Percentiles rank a stretch among this genome's conserved stretches.
These are phyloP conservation scores for Sugiyamaella sp. DNA, from an alignment of 1,139 yeast species.

Conservation along the genomic window DNA sequence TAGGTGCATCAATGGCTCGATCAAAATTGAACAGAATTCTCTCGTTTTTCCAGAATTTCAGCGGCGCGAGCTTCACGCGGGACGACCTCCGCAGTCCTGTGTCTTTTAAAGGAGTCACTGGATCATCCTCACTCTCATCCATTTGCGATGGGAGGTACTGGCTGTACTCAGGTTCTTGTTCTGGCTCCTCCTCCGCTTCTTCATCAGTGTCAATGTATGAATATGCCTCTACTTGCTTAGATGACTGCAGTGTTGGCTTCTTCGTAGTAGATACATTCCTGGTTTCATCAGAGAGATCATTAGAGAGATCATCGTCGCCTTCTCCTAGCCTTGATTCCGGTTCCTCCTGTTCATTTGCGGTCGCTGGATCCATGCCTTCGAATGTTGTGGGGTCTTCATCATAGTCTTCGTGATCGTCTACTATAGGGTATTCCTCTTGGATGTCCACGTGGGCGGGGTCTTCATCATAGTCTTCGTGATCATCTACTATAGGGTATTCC, in stretches of 20 bases:
- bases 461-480: not conserved
- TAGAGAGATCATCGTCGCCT: too few relatives aligned
- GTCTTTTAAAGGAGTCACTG: conserved; percentile 1
- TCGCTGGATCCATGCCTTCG: too few relatives aligned
- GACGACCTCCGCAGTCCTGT: conserved; percentile 52
- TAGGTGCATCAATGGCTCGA: conserved; percentile 39
- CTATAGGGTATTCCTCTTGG: not conserved
- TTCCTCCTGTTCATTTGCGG: too few relatives aligned
- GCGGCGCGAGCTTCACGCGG: conserved; percentile 68
- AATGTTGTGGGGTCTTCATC: too few relatives aligned
- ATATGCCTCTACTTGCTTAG: not conserved
- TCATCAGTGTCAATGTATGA: conserved; percentile 8
- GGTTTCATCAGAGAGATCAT: not conserved
- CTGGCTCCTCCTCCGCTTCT: conserved; percentile 17
- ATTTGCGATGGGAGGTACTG: conserved; percentile 6
- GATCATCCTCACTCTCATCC: not conserved
- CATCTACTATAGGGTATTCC: not conserved
- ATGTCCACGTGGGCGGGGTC: too few relatives aligned
- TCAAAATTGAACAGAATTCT: conserved; percentile 60
- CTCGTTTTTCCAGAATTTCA: conserved; percentile 88
- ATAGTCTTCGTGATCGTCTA: conserved; percentile 2
- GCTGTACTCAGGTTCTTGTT: conserved; percentile 6
- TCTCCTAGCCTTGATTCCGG: too few relatives aligned
- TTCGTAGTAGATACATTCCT: not conserved
- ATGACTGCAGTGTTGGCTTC: not conserved